Percentiles rank a stretch among this genome's conserved stretches.
Conservation (phyloP, 768 basidiomycete genomes). For the Boletus subcaerulescens region DNA sequence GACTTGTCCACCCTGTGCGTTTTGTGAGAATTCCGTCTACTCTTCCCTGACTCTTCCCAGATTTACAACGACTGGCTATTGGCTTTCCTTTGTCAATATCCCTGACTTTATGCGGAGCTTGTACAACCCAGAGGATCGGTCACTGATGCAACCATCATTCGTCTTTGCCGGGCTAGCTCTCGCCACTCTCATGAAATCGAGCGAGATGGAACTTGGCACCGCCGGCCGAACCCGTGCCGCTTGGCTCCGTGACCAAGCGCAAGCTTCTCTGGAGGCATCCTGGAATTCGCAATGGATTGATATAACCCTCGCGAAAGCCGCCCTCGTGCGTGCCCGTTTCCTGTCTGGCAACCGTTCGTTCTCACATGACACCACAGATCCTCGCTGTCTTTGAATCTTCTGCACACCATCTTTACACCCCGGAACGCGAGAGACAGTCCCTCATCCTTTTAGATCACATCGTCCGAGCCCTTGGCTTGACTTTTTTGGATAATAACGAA, state of each 20-base stretch:
- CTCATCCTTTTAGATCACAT: conserved; percentile 63
- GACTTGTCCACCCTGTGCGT: conserved; percentile 55
- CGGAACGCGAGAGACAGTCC: conserved; percentile 50
- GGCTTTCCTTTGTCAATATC: conserved; percentile 67
- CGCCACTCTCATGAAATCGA: conserved; percentile 69
- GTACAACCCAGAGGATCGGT: conserved; percentile 48
- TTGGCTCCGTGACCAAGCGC: conserved; percentile 55
- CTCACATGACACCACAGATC: conserved; percentile 44
- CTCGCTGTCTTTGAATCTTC: conserved; percentile 77
- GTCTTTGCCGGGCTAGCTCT: conserved; percentile 67
- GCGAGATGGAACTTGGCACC: conserved; percentile 55
- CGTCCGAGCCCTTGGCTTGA: conserved; percentile 53
- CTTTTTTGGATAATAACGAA: conserved; percentile 55
- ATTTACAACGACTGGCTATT: conserved; percentile 60
- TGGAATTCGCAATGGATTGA: conserved; percentile 54
- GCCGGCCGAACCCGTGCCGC: conserved; percentile 57
- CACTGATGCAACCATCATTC: conserved; percentile 66
- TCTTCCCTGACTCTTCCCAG: conserved; percentile 36
- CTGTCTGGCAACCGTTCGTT: background rate
- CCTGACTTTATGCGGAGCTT: conserved; percentile 52
- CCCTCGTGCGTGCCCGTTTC: conserved; percentile 45
- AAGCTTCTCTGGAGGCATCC: conserved; percentile 49
- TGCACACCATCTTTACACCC: conserved; percentile 62
- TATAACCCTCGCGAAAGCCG: conserved; percentile 67
- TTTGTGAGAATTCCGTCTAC: background rate